These are phyloP conservation scores for Metarhizium anisopliae DNA, from an alignment of 2,329 filamentous ascomycete genomes.

Conservation along the genomic window DNA sequence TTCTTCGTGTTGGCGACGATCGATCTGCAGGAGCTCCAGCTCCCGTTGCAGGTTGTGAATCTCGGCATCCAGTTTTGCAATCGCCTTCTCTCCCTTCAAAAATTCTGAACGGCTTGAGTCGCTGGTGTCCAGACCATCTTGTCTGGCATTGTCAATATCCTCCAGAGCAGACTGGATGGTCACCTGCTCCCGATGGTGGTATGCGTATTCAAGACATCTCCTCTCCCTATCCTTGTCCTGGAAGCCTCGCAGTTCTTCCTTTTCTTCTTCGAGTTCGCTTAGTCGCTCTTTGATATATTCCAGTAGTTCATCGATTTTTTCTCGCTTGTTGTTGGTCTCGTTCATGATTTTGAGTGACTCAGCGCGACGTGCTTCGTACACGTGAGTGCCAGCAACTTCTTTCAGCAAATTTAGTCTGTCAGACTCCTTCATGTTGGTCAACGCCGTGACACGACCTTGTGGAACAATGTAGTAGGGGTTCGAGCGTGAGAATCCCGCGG, in stretches of 20 bases:
- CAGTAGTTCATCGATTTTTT: constrained; percentile 88
- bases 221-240: constrained; percentile 93
- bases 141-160: constrained; percentile 71
- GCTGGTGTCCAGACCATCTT: constrained; percentile 74
- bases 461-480: constrained; percentile 99
- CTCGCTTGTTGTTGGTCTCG: constrained; percentile 88
- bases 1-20: constrained; percentile 79
- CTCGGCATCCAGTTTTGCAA: constrained; percentile 66
- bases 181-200: constrained; percentile 82
- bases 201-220: constrained; percentile 87
- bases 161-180: constrained; percentile 70
- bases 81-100: constrained; percentile 67
- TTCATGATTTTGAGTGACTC: constrained; percentile 96
- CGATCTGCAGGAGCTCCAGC: constrained; percentile 74
- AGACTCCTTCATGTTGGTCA: constrained; percentile 98
- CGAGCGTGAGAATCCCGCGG: constrained; percentile 89
- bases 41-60: constrained; percentile 75
- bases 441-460: constrained; percentile 86
- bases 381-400: constrained; percentile 95
- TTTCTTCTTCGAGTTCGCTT: constrained; percentile 87
- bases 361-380: constrained; percentile 84
- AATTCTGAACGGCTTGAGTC: constrained; percentile 74
- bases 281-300: constrained; percentile 88
- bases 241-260: constrained; percentile 87
- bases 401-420: constrained; percentile 86